Evolutionary conservation across 352 stramenopile genomes (phyloP).

Genomic region (Plasmopara viticola): DNA sequence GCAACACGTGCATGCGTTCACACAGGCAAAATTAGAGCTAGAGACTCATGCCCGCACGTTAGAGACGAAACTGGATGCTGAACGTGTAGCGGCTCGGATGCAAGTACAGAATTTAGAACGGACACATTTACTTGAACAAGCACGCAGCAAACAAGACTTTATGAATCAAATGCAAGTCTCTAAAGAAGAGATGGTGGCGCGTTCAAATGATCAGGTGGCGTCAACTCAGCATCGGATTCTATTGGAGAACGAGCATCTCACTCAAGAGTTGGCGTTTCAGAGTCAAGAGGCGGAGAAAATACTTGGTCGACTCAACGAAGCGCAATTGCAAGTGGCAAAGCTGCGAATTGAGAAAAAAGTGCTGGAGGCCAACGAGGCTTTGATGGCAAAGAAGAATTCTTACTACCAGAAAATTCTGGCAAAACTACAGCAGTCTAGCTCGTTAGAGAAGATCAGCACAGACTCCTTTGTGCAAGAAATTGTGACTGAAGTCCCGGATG

Average conservation of each 20-base stretch:
- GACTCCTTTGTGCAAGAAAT: slow-evolving; percentile 2
- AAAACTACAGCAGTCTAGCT: slow-evolving; percentile 32
- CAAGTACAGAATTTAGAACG: slow-evolving; percentile 50
- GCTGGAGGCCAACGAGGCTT: slow-evolving; percentile 41
- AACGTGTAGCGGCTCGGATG: slow-evolving; percentile 23
- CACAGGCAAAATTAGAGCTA: slow-evolving; percentile 44
- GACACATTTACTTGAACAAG: slow-evolving; percentile 52
- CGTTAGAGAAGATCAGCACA: not conserved
- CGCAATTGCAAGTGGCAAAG: slow-evolving; percentile 40
- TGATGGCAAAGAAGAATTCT: slow-evolving; percentile 56
- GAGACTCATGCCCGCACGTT: slow-evolving; percentile 31
- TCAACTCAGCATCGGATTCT: slow-evolving; percentile 72
- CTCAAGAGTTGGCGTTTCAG: slow-evolving; percentile 63
- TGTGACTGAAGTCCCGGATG: not conserved
- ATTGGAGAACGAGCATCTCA: slow-evolving; percentile 75
- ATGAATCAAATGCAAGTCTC: slow-evolving; percentile 40
- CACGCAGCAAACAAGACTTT: slow-evolving; percentile 69
- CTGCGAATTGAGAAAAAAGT: slow-evolving; percentile 48
- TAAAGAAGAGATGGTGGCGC: slow-evolving; percentile 45
- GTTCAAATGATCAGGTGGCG: slow-evolving; percentile 60
- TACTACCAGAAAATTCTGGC: slow-evolving; percentile 69
- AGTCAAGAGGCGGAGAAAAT: slow-evolving; percentile 71
- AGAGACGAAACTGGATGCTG: slow-evolving; percentile 28
- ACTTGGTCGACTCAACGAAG: slow-evolving; percentile 27
- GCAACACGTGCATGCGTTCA: slow-evolving; percentile 44